phyloP scores from a whole-genome alignment of 257 asterid genomes.

The Verbascum thapsus region DNA sequence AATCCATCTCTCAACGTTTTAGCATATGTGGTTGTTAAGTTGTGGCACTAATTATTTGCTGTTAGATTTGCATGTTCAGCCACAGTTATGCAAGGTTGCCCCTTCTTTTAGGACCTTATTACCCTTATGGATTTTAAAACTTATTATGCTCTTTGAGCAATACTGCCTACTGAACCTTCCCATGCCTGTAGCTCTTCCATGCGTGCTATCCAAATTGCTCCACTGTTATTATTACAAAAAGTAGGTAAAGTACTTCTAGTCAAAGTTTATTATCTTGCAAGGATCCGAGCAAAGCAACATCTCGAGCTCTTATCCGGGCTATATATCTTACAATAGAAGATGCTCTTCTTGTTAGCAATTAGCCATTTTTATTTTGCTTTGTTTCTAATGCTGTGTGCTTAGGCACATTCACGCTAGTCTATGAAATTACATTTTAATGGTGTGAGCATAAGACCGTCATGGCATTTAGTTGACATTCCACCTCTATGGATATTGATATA shows the following conservation, averaged over 20 bases:
- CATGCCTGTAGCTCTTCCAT: background rate
- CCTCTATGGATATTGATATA: background rate
- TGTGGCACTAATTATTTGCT: background rate
- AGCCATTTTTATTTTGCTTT: too few species aligned
- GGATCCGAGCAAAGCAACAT: background rate
- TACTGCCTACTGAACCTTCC: background rate
- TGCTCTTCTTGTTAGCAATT: background rate
- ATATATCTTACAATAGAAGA: background rate
- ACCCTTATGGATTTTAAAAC: conserved; percentile 1
- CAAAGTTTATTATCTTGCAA: background rate
- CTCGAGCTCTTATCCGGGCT: background rate
- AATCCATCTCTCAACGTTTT: conserved; percentile 19
- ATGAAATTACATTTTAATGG: background rate
- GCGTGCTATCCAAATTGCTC: background rate
- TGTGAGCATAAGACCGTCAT: background rate
- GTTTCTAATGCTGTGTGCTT: background rate
- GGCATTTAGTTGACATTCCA: background rate
- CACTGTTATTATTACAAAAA: background rate
- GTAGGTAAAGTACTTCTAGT: background rate
- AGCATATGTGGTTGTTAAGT: conserved; percentile 2
- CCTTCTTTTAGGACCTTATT: background rate
- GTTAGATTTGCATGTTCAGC: conserved; percentile 6
- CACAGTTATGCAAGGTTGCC: background rate
- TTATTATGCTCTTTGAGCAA: background rate
- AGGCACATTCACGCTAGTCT: background rate